phyloP scores from a whole-genome alignment of 352 stramenopile genomes.

The Blastocystis sp. region DNA sequence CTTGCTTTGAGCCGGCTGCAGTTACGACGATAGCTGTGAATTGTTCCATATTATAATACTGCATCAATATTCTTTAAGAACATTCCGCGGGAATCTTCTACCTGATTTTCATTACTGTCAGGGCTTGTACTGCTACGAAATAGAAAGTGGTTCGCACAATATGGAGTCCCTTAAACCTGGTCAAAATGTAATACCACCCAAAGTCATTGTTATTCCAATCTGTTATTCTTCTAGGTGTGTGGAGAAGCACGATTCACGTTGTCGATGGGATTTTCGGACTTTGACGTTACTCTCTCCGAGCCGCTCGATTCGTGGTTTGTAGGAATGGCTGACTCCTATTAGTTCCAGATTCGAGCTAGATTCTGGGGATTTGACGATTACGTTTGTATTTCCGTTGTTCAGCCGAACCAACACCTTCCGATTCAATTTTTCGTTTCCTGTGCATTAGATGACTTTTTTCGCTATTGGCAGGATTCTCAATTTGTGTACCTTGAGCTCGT shows the following conservation, averaged over 20 bases:
- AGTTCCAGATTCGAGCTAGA: not conserved
- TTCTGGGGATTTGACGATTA: not conserved
- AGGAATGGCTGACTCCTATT: not conserved
- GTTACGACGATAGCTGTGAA: conserved; percentile 61
- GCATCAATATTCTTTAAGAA: not conserved
- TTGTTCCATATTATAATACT: conserved; percentile 42
- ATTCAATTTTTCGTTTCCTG: not conserved
- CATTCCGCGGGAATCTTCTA: not conserved
- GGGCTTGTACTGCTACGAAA: too few species aligned
- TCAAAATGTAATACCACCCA: not conserved
- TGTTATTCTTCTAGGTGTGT: not conserved
- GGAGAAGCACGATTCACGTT: not conserved
- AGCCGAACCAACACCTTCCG: not conserved
- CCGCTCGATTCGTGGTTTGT: not conserved
- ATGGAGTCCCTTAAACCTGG: not conserved
- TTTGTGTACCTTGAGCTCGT: not conserved
- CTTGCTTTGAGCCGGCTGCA: conserved; percentile 52
- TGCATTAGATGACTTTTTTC: not conserved
- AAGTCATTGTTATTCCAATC: not conserved
- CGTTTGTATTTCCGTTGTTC: not conserved
- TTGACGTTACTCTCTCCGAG: not conserved
- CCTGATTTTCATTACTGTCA: not conserved
- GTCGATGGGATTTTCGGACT: not conserved
- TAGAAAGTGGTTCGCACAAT: not conserved
- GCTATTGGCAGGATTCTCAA: not conserved